phyloP scores from a whole-genome alignment of 495 filamentous ascomycete genomes.

The Opeltia flavorubescens region DNA sequence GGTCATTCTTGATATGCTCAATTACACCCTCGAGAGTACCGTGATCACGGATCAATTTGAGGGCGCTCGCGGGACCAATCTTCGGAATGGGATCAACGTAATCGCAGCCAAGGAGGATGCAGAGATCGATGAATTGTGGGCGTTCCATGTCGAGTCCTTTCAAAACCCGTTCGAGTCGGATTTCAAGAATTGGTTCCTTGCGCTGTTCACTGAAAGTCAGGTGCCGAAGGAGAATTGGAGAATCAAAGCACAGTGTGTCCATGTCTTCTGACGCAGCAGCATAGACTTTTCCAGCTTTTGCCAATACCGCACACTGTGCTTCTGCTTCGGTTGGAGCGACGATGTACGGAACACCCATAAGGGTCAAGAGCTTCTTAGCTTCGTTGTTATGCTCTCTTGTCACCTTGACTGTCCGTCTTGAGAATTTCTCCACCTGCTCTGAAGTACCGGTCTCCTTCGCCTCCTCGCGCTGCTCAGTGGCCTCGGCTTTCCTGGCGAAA shows the following conservation, averaged over 20 bases:
- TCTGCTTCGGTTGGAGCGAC: constrained; percentile 93
- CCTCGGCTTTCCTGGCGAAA: constrained; percentile 79
- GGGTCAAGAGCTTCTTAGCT: constrained; percentile 73
- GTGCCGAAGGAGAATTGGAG: constrained; percentile 81
- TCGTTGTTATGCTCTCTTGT: constrained; percentile 92
- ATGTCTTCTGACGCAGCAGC: constrained; percentile 96
- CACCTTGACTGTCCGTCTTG: constrained; percentile 84
- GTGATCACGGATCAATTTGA: constrained; percentile 86
- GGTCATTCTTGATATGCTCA: constrained; percentile 57
- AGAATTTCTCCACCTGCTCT: constrained; percentile 96
- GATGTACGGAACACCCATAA: constrained; percentile 95
- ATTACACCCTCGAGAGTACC: constrained; percentile 76
- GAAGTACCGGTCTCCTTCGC: constrained; percentile 95
- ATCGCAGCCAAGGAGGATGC: constrained; percentile 94
- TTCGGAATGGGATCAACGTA: constrained; percentile 95
- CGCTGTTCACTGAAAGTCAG: constrained; percentile 93
- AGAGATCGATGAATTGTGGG: constrained; percentile 89
- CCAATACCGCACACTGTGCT: constrained; percentile 86
- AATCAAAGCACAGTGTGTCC: constrained; percentile 93
- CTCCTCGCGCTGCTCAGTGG: constrained; percentile 75
- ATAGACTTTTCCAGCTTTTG: constrained; percentile 87
- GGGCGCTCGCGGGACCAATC: constrained; percentile 75
- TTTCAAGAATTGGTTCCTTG: constrained; percentile 95
- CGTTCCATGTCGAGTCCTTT: constrained; percentile 78
- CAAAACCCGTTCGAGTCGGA: constrained; percentile 69